Percentiles rank a stretch among this genome's conserved stretches.
These are phyloP conservation scores for Amaranthus hypochondriacus DNA, from an alignment of 148 eudicot genomes.

Conservation along the genomic window DNA sequence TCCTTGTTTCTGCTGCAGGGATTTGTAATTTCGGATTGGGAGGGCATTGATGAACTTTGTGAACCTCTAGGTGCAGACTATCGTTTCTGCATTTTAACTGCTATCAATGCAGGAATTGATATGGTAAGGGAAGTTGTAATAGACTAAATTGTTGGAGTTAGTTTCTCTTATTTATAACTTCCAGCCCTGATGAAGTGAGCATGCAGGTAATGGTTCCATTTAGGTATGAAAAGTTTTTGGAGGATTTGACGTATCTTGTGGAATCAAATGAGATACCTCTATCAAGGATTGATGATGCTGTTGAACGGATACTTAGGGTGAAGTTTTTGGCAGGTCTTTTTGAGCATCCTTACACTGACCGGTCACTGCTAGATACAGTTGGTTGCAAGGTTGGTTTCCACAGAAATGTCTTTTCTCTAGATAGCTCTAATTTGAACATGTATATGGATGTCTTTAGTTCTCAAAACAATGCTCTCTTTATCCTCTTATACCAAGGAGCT, in stretches of 20 bases:
- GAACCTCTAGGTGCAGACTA: slow-evolving; percentile 63
- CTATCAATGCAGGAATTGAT: slow-evolving; percentile 85
- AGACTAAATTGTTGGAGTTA: neutral
- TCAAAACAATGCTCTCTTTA: no score
- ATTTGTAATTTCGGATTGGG: slow-evolving; percentile 84
- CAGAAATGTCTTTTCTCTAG: neutral
- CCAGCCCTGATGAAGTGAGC: slow-evolving; percentile 1
- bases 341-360: slow-evolving; percentile 73
- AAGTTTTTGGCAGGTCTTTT: slow-evolving; percentile 84
- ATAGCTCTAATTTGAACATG: no score
- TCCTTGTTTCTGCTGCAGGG: slow-evolving; percentile 49
- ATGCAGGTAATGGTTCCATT: slow-evolving; percentile 88
- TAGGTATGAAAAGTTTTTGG: slow-evolving; percentile 55
- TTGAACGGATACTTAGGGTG: slow-evolving; percentile 82
- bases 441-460: no score
- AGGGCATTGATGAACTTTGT: slow-evolving; percentile 71
- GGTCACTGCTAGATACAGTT: slow-evolving; percentile 64
- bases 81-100: slow-evolving; percentile 42
- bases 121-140: slow-evolving; percentile 48
- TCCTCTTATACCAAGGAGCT: no score
- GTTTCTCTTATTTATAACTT: slow-evolving; percentile 1
- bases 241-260: slow-evolving; percentile 58
- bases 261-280: slow-evolving; percentile 71
- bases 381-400: slow-evolving; percentile 74
- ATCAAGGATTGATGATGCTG: slow-evolving; percentile 93